These are phyloP conservation scores for Ephemerocybe angulata DNA, from an alignment of 768 basidiomycete species.

Conservation along the genomic window DNA sequence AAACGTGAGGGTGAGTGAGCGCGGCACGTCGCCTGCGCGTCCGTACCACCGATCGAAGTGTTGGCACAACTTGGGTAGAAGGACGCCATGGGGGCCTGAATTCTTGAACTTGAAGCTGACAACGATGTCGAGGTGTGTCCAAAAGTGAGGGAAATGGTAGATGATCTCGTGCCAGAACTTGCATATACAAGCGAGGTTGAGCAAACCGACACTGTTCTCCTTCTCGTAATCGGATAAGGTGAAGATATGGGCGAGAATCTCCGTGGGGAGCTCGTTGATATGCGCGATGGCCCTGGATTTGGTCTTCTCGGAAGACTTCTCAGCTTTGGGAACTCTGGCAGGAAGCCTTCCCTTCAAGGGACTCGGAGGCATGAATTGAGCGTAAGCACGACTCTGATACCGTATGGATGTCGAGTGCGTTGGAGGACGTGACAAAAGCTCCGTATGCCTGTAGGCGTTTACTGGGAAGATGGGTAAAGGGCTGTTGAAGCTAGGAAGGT, in stretches of 20 bases:
- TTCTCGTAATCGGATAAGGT: background rate
- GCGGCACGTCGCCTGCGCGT: background rate
- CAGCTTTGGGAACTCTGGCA: no score
- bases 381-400: no score
- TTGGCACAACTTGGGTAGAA: background rate
- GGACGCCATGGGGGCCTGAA: background rate
- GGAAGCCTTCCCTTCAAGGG: no score
- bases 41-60: background rate
- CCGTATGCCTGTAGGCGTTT: no score
- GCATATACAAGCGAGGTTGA: background rate
- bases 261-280: background rate
- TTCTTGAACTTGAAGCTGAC: background rate
- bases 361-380: no score
- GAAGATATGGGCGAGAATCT: background rate
- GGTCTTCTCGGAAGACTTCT: no score
- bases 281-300: background rate
- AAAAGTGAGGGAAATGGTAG: background rate
- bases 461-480: no score
- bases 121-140: background rate
- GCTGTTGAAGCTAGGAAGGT: no score
- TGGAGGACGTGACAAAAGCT: no score
- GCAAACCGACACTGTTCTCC: background rate
- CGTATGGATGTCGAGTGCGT: no score
- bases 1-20: background rate
- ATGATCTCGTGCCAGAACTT: background rate